phyloP scores from a whole-genome alignment of 169 alveolate species.

The Eimeria necatrix region DNA sequence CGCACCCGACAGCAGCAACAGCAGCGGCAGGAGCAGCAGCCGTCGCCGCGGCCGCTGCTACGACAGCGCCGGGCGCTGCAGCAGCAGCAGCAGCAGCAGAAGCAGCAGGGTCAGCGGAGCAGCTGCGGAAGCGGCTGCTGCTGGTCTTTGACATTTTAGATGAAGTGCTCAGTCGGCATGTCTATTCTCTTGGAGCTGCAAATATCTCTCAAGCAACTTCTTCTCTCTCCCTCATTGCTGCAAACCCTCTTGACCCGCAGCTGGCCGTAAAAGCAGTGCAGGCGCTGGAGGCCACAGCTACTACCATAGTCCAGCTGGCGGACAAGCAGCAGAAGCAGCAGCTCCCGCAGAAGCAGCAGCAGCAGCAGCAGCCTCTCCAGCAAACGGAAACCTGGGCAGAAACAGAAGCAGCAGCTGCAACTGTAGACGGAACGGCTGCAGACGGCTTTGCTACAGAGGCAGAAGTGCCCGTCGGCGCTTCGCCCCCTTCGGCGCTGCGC shows the following conservation, averaged over 20 bases:
- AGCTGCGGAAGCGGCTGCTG: conserved; percentile 7
- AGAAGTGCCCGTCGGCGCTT: too few relatives aligned
- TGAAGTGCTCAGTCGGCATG: neutral
- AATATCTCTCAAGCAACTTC: neutral
- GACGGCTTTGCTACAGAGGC: neutral
- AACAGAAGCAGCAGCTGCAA: conserved; percentile 50
- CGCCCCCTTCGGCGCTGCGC: neutral
- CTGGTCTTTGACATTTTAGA: neutral
- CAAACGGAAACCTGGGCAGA: too few relatives aligned
- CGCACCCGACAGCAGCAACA: neutral
- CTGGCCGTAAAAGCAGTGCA: neutral
- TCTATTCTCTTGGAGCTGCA: neutral
- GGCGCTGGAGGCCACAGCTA: neutral
- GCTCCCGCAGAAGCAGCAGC: neutral
- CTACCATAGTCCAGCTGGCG: neutral
- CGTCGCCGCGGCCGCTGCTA: too few relatives aligned
- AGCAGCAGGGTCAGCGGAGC: conserved; percentile 1
- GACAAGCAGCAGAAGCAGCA: conserved; percentile 16
- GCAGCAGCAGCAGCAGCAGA: conserved; percentile 45
- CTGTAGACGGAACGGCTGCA: neutral
- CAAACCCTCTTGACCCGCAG: conserved; percentile 37
- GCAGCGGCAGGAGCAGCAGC: neutral
- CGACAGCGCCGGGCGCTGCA: conserved; percentile 82
- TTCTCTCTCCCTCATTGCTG: neutral
- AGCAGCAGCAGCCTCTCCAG: neutral